A percentile compares a stretch with the other conserved stretches of the same genome.
phyloP scores from a whole-genome alignment of 2,329 filamentous ascomycete species.

The Beauveria sp. region DNA sequence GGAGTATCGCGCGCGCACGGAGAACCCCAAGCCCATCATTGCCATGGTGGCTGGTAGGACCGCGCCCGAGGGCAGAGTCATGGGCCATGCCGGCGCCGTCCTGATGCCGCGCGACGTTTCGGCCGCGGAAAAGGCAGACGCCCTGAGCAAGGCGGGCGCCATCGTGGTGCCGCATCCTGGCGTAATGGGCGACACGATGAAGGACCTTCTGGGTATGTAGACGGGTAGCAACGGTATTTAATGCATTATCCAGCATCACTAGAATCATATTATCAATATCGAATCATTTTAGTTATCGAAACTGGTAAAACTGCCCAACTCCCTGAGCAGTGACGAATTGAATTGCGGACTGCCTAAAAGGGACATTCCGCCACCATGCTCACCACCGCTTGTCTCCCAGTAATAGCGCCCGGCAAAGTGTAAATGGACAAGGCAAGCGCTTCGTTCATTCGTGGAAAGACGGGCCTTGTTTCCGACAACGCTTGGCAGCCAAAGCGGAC shows the following conservation, averaged over 20 bases:
- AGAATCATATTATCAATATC: not conserved
- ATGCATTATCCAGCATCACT: not conserved
- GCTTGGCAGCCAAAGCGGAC: not conserved
- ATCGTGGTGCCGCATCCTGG: constrained; percentile 31
- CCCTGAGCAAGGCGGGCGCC: constrained; percentile 28
- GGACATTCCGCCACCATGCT: not conserved
- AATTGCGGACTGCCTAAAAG: constrained; percentile 8
- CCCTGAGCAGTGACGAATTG: not conserved
- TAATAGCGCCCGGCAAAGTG: too few relatives aligned
- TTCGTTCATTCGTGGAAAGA: not conserved
- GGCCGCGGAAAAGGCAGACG: constrained; percentile 25
- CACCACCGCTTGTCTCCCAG: not conserved
- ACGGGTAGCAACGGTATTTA: not conserved
- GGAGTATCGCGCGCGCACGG: constrained; percentile 49
- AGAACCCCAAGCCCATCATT: constrained; percentile 55
- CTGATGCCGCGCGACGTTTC: constrained; percentile 23
- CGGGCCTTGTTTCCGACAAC: not conserved
- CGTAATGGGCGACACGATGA: constrained; percentile 29
- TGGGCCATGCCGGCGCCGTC: constrained; percentile 69
- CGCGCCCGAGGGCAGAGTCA: constrained; percentile 53
- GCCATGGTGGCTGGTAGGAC: constrained; percentile 59
- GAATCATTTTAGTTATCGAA: too few relatives aligned
- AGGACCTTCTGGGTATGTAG: constrained; percentile 20
- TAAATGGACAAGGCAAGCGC: not conserved
- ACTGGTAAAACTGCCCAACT: too few relatives aligned